Base-by-base conservation (phyloP, 1,284 basidiomycete genomes). In the Moniliella sp. region DNA sequence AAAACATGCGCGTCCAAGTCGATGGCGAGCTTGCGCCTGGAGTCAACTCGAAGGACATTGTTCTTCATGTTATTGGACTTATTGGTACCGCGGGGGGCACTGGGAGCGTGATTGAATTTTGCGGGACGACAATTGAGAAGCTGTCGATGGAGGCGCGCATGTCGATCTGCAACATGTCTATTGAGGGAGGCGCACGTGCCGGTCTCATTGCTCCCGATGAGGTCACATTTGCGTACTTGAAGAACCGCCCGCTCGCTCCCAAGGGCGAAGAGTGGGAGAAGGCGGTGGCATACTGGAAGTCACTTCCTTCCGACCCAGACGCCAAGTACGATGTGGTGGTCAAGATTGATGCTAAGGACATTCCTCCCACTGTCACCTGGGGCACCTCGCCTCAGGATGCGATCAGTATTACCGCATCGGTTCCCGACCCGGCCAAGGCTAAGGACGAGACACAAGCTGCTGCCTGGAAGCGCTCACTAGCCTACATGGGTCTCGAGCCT, bases 101-200 rank as follows among this genome's bases (percentile, higher is more conserved):
- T 2, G 54, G 54, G 19, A 37, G 40, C 28, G 54, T 57, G 19
- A 50, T 57, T 33, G 54, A 57, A 34, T 57, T 40, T 37, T 45
- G 45, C 29, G 54, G 54, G 9, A 46, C 50, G 14, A 40, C 54
- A 26, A 57, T 57, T 34, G 43, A 45, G 15, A 19, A 33, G 14
- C 49, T 57, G 25, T 47, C 43, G 21, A 57, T 57, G 53, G 54
- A 54, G 38, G 54, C 46, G 7, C 42, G 54, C 15, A 57, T 57
- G 54, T 47, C 45, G 18, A 56, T 57, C 42, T 58, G 55, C 50
- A 58, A 58, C 45, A 58, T 58, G 55, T 52, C 49, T 25, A 58
- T 58, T 37, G 55, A 58, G 37, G 55, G 50, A 4, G 55, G 55
- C 27, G 55, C 53, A n/a, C 48, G 53, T 28, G 55, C 55, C 12